phyloP scores from a whole-genome alignment of 2,329 filamentous ascomycete genomes.

The Pseudodiploospora longispora region DNA sequence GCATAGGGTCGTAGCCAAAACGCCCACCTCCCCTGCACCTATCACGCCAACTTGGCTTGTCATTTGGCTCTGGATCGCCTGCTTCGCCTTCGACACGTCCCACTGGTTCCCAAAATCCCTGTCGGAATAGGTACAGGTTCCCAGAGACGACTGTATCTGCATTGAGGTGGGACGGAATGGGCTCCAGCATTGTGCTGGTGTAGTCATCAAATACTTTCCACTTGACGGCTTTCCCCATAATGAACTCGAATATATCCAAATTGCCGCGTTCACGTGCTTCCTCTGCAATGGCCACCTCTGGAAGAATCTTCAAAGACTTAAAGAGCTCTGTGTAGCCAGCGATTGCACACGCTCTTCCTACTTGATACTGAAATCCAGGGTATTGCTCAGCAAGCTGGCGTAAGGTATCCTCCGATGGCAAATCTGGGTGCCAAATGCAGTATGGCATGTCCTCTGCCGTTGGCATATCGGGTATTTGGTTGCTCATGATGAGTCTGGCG shows the following conservation, averaged over 20 bases:
- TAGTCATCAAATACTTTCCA: constrained; percentile 30
- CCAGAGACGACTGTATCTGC: constrained; percentile 23
- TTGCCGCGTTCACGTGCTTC: constrained; percentile 25
- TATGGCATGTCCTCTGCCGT: constrained; percentile 21
- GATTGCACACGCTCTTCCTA: constrained; percentile 30
- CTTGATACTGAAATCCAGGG: constrained; percentile 27
- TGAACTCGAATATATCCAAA: constrained; percentile 19
- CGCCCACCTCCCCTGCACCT: constrained; percentile 21
- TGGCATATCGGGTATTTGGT: constrained; percentile 19
- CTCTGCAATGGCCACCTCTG: constrained; percentile 30
- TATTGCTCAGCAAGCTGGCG: constrained; percentile 22
- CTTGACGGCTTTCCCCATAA: constrained; percentile 18
- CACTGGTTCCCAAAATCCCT: background rate
- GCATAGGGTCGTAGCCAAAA: no score
- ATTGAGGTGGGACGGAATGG: constrained; percentile 18
- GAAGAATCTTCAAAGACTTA: constrained; percentile 25
- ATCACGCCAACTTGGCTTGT: constrained; percentile 10
- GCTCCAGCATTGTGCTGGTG: constrained; percentile 9
- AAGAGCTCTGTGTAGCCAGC: constrained; percentile 28
- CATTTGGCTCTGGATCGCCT: constrained; percentile 2
- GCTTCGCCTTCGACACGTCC: constrained; percentile 2
- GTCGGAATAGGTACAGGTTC: constrained; percentile 1
- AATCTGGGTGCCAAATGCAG: constrained; percentile 32
- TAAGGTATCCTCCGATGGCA: constrained; percentile 26
- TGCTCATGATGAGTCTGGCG: constrained; percentile 27